Conservation (phyloP, 352 stramenopile species). For the Phytopythium delawarense region DNA sequence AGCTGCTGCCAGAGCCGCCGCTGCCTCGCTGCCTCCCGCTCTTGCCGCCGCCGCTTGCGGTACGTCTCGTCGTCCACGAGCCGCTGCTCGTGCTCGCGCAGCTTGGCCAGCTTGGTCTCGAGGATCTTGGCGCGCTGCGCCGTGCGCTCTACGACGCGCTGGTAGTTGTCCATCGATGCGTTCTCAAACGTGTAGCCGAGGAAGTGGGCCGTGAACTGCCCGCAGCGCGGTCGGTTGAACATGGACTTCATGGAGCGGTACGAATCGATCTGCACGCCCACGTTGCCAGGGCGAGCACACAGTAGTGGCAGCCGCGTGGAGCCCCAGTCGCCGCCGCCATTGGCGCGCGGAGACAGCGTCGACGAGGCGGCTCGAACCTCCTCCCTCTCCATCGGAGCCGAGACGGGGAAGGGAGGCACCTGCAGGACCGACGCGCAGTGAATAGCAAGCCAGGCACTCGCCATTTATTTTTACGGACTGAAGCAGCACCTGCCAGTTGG, state of each 20-base stretch:
- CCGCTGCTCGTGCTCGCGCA: constrained; percentile 39
- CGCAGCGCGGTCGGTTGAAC: constrained; percentile 50
- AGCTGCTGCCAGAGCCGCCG: constrained; percentile 42
- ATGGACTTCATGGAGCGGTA: constrained; percentile 49
- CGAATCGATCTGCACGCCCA: constrained; percentile 74
- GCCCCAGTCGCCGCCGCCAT: constrained; percentile 7
- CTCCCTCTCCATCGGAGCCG: constrained; percentile 14
- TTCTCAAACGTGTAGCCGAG: constrained; percentile 61
- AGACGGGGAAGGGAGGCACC: background rate
- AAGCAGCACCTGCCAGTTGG: background rate
- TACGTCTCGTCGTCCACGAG: constrained; percentile 34
- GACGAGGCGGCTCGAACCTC: constrained; percentile 16
- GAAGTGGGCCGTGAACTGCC: constrained; percentile 67
- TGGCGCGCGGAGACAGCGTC: background rate
- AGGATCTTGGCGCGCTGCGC: constrained; percentile 35
- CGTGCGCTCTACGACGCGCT: constrained; percentile 54
- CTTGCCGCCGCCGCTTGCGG: constrained; percentile 27
- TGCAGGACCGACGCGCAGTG: background rate
- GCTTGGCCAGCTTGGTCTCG: constrained; percentile 41
- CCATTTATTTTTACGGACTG: constrained; percentile 2
- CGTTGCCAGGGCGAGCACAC: constrained; percentile 56
- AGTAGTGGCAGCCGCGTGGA: constrained; percentile 42
- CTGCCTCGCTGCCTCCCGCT: constrained; percentile 41
- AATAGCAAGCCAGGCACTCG: background rate
- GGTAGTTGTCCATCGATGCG: constrained; percentile 67